A percentile compares a stretch with the other conserved stretches of the same genome.
Conservation (phyloP, 2,329 filamentous ascomycete species). For the Chrysosporium keratinophilum region DNA sequence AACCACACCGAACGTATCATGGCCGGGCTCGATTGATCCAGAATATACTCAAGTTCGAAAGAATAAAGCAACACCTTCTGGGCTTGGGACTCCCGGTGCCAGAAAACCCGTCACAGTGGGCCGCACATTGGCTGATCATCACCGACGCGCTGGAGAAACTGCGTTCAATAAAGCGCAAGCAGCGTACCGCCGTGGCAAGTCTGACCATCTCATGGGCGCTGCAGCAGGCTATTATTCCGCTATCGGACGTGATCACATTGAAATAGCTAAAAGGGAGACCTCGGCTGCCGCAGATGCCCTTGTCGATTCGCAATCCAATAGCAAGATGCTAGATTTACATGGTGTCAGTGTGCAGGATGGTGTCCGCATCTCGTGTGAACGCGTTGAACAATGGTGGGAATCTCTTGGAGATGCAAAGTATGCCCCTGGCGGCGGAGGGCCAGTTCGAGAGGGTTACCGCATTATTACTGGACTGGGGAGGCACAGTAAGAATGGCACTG, state of each 20-base stretch:
- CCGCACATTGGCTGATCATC: conserved; percentile 33
- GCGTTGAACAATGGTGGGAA: conserved; percentile 66
- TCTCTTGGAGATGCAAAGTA: conserved; percentile 55
- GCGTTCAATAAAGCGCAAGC: conserved; percentile 49
- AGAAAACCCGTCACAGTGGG: conserved; percentile 20
- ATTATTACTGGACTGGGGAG: conserved; percentile 73
- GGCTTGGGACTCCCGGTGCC: not conserved
- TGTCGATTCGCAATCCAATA: conserved; percentile 57
- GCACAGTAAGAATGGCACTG: conserved; percentile 67
- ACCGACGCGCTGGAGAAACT: conserved; percentile 39
- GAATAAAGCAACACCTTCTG: not conserved
- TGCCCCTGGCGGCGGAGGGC: conserved; percentile 33
- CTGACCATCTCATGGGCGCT: conserved; percentile 62
- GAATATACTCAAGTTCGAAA: conserved; percentile 1
- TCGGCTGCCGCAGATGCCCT: conserved; percentile 59
- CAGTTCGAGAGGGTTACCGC: conserved; percentile 50
- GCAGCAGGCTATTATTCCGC: conserved; percentile 68
- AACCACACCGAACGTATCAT: conserved; percentile 41
- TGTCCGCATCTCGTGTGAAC: conserved; percentile 61
- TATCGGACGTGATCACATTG: conserved; percentile 54
- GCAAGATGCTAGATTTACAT: conserved; percentile 62
- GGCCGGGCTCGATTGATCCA: conserved; percentile 28
- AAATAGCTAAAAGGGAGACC: conserved; percentile 47
- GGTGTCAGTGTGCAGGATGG: conserved; percentile 73
- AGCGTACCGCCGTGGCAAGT: conserved; percentile 53